phyloP scores from a whole-genome alignment of 1,284 basidiomycete genomes.

The Naganishia sp. region DNA sequence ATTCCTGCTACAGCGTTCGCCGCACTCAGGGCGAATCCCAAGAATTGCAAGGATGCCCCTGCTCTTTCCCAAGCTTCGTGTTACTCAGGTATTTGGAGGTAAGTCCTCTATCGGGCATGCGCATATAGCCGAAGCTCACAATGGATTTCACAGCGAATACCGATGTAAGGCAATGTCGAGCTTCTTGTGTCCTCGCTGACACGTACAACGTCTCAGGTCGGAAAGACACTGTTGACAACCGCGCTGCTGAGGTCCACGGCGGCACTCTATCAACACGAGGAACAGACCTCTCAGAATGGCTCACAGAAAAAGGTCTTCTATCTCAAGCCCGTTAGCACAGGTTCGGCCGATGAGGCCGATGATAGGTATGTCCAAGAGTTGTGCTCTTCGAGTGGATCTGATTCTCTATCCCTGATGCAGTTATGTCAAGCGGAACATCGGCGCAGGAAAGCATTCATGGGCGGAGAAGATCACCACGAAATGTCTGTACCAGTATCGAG shows the following conservation, averaged over 20 bases:
- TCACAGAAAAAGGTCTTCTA: conserved; percentile 64
- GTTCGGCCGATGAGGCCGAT: conserved; percentile 75
- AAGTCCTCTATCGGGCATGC: conserved; percentile 26
- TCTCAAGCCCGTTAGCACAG: conserved; percentile 89
- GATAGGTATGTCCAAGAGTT: conserved; percentile 62
- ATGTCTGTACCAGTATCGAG: conserved; percentile 80
- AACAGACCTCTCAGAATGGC: background rate
- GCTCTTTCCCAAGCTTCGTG: conserved; percentile 74
- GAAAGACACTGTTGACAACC: conserved; percentile 85
- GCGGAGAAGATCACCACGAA: conserved; percentile 60
- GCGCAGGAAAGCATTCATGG: conserved; percentile 34
- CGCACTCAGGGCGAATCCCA: background rate
- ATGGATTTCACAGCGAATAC: conserved; percentile 64
- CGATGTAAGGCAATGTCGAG: conserved; percentile 52
- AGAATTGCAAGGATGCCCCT: conserved; percentile 46
- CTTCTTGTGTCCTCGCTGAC: background rate
- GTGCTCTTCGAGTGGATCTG: background rate
- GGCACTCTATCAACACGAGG: conserved; percentile 39
- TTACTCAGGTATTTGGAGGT: conserved; percentile 83
- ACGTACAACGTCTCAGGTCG: conserved; percentile 58
- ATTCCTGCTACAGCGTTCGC: background rate
- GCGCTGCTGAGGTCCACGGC: conserved; percentile 77
- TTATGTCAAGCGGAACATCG: conserved; percentile 67
- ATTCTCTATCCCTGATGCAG: conserved; percentile 53
- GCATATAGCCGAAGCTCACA: background rate